Evolutionary conservation across 2,329 filamentous ascomycete species (phyloP).

Genomic region (Metarhizium sp.): DNA sequence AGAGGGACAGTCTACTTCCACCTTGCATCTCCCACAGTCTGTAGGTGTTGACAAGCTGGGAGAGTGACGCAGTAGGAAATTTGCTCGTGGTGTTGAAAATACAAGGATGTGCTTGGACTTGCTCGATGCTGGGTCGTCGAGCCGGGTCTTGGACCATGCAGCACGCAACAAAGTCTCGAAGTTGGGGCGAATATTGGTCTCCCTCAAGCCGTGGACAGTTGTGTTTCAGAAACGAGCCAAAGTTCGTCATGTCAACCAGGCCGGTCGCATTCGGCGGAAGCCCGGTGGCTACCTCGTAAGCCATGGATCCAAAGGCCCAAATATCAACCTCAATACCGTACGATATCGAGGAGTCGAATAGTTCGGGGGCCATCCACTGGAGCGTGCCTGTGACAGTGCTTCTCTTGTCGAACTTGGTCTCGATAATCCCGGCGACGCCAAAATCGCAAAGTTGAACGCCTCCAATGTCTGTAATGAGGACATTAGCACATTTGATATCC

Average conservation of each 20-base stretch:
- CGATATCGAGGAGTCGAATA: conserved; percentile 54
- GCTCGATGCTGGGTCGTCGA: conserved; percentile 58
- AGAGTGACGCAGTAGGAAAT: conserved; percentile 55
- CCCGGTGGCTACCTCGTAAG: conserved; percentile 73
- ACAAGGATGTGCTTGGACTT: conserved; percentile 61
- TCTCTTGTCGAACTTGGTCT: conserved; percentile 65
- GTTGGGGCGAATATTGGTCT: conserved; percentile 56
- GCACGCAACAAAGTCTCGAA: conserved; percentile 62
- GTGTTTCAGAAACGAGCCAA: conserved; percentile 47
- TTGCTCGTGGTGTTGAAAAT: conserved; percentile 50
- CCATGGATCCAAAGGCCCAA: conserved; percentile 75
- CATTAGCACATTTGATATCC: conserved; percentile 68
- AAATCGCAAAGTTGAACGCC: conserved; percentile 42
- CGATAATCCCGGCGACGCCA: conserved; percentile 69
- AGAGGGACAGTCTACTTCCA: conserved; percentile 59
- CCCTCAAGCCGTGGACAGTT: conserved; percentile 61
- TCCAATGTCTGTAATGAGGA: conserved; percentile 67
- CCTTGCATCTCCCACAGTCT: conserved; percentile 67
- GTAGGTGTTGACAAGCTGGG: conserved; percentile 60
- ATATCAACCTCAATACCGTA: conserved; percentile 73
- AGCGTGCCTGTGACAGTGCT: conserved; percentile 75
- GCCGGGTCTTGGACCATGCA: conserved; percentile 61
- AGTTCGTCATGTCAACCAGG: conserved; percentile 35
- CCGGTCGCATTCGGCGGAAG: conserved; percentile 60
- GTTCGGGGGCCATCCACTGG: conserved; percentile 79